Base-by-base conservation (phyloP, 2,329 filamentous ascomycete genomes). In the Penicillium polonicum region DNA sequence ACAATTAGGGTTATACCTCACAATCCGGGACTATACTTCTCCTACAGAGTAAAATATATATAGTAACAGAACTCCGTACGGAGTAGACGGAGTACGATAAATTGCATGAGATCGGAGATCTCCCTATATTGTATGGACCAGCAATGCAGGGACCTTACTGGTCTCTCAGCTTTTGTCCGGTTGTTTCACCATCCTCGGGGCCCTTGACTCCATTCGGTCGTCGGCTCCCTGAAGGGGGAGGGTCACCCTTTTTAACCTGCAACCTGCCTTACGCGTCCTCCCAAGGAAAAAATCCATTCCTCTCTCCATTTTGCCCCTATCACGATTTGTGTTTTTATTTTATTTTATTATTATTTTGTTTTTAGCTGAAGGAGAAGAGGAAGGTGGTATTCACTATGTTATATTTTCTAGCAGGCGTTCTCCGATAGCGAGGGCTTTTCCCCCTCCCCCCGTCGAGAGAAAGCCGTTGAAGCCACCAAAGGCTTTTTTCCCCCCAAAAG, bases 111-210 rank as follows among this genome's bases (percentile, higher is more conserved):
- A 56, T 56, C 53, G 44, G 27, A 55, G 52, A 55, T 56, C 48
- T 31, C 46, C 46, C 33, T 39, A 59, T 21, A 21, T 21, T 21
- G 21, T 21, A 21, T 64, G 63, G 61, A 42, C 33, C 25, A 43
- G 3, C 17, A 36, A 60, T 56, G 50, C 55, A 58, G 57, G 52
- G 52, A 61, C 54, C 42, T 59, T 48, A 64, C 59, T 64, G 60
- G 62, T 31, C 52, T 53, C 33, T 42, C 45, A 48, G 55, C n/a
- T 45, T 38, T 42, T 49, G 56, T 50, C 62, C 64, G 57, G 61
- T 31, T 60, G 68, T 71, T 70, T 71, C 69, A 71, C 64, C 59
- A 67, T 65, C 25, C n/a, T 64, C 67, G 68, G 67, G 67, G 67
- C 65, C 63, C 68, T 69, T 70, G 58, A 59, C 67, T 62, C 25